Evolutionary conservation across 2,329 filamentous ascomycete species (phyloP).

Genomic region (Colletotrichum falcatum): DNA sequence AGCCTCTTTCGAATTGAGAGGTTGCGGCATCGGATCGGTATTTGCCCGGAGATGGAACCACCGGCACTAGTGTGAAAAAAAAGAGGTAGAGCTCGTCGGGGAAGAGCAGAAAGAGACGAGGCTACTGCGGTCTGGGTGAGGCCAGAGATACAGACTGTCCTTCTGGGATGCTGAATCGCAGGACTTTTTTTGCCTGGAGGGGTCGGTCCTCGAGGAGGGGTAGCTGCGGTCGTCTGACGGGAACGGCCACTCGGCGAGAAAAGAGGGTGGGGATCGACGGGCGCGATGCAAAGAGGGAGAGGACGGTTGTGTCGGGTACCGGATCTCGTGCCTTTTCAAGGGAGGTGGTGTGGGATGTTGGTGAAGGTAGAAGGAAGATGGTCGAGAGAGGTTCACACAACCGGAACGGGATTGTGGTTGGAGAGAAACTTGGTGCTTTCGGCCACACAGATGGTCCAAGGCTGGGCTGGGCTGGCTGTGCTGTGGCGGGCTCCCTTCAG

Average conservation of each 20-base stretch:
- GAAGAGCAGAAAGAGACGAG: background rate
- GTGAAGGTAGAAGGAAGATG: background rate
- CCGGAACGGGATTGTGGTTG: conserved; percentile 11
- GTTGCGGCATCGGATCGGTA: conserved; percentile 72
- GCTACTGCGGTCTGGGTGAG: conserved; percentile 2
- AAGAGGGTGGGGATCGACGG: background rate
- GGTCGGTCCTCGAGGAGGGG: conserved; percentile 38
- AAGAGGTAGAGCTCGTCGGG: background rate
- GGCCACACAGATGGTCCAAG: conserved; percentile 37
- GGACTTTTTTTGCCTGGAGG: conserved; percentile 21
- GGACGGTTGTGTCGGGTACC: conserved; percentile 36
- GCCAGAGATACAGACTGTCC: conserved; percentile 29
- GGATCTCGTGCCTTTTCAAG: conserved; percentile 36
- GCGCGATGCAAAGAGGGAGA: conserved; percentile 19
- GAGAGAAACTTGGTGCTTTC: conserved; percentile 26
- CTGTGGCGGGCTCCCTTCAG: conserved; percentile 3
- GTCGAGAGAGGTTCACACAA: conserved; percentile 19
- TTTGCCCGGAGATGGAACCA: conserved; percentile 39
- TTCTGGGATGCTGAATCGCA: conserved; percentile 23
- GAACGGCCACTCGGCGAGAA: background rate
- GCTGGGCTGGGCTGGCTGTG: conserved; percentile 13
- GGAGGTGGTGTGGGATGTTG: conserved; percentile 30
- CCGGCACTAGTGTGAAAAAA: conserved; percentile 7
- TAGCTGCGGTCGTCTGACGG: conserved; percentile 29
- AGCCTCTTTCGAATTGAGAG: conserved; percentile 86